Evolutionary conservation across 371 early-diverging fungal genomes (phyloP), one percentile per base, ranked within the genome.

Genomic region (Mucor indicus): DNA sequence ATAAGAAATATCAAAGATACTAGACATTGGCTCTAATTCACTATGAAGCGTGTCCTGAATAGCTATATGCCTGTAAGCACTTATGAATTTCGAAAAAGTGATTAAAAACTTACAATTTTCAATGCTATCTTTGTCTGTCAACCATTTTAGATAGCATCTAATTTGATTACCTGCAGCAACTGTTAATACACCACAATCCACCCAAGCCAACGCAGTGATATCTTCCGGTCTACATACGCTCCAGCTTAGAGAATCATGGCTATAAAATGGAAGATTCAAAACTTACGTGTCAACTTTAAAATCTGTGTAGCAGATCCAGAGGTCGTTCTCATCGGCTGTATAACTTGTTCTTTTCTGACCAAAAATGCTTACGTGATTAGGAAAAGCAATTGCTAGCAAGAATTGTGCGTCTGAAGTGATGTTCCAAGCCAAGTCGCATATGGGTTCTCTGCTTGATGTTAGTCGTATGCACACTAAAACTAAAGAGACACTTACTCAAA

Each of bases 331-430:
- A 11, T 44, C 42, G 4, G 32, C 20, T 9, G 46, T 32, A 32
- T 51, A 44, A 2, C 59, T 53, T 1, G 79, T 72, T 24, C 75
- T 55, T 33, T 64, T 66, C 24, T 75, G 80, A 17, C 80, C 75
- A 48, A 66, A 83, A n/a, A 84, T 72, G 13, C 64, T 50, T 3
- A 85, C 62, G 11, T 64, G 58, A 7, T 53, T 55, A 0, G 61
- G 38, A 19, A 71, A 65, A 4, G 82, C 85, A 15, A 89, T 72
- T 7, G 86, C 88, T 11, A 91, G 62, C 20, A 89, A 58, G 35
- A 75, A 79, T 38, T 88, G 84, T 0, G 86, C 90, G 52, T 88
- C 87, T 1, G 85, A 80, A 3, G 89, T 79, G 12, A 86, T 62
- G 56, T 77, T 74, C 90, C 89, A 89, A 31, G 82, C 85, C 23